phyloP scores from a whole-genome alignment of 306 rosid species.

The Comarum palustre region DNA sequence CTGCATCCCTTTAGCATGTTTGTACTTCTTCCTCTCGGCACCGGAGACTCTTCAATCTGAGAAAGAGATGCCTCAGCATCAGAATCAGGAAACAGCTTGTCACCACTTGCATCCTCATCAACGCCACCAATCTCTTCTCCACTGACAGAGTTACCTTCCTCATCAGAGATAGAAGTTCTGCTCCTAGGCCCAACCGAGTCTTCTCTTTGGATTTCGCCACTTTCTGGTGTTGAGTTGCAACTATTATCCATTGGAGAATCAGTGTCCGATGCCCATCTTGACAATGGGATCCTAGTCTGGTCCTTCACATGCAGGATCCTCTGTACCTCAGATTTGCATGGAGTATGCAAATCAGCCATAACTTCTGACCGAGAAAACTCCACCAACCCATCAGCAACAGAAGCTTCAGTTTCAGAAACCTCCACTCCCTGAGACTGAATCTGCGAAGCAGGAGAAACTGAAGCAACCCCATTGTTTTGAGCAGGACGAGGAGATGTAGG shows the following conservation, averaged over 20 bases:
- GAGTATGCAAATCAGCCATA: constrained; percentile 21
- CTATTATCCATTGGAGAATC: constrained; percentile 39
- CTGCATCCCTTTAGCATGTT: constrained; percentile 78
- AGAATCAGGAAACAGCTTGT: constrained; percentile 28
- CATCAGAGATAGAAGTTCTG: constrained; percentile 39
- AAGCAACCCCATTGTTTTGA: background rate
- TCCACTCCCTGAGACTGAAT: constrained; percentile 16
- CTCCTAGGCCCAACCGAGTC: constrained; percentile 36
- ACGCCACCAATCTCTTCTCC: constrained; percentile 32
- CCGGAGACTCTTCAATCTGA: constrained; percentile 20
- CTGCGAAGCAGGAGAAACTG: background rate
- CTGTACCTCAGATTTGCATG: constrained; percentile 17
- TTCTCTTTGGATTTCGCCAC: constrained; percentile 45
- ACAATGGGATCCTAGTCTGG: constrained; percentile 45
- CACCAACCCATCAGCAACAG: constrained; percentile 11
- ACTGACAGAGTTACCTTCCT: constrained; percentile 28
- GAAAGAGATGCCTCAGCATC: constrained; percentile 31
- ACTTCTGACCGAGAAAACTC: constrained; percentile 6
- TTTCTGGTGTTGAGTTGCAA: constrained; percentile 43
- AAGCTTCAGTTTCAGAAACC: constrained; percentile 6
- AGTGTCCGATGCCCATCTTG: constrained; percentile 70
- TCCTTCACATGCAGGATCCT: constrained; percentile 28
- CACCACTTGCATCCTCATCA: constrained; percentile 7
- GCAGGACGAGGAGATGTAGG: background rate
- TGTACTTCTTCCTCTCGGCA: constrained; percentile 30